These are phyloP conservation scores for Penstemon eatonii DNA, from an alignment of 257 asterid genomes.

Conservation along the genomic window DNA sequence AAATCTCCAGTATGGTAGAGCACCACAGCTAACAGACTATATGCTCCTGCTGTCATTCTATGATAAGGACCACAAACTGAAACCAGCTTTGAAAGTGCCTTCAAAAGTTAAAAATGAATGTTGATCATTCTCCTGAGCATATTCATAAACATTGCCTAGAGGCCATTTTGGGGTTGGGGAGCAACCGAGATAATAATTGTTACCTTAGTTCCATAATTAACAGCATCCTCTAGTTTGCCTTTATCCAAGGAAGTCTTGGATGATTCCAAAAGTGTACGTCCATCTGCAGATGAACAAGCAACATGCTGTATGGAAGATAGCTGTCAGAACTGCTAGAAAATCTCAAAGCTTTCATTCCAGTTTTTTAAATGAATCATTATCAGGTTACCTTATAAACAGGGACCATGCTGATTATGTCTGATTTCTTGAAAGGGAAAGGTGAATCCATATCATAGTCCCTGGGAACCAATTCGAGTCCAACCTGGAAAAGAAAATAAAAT, in stretches of 20 bases:
- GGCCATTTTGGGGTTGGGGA: slow-evolving; percentile 12
- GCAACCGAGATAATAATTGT: neutral
- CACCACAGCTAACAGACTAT: slow-evolving; percentile 82
- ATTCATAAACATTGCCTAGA: neutral
- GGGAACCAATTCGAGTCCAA: slow-evolving; percentile 77
- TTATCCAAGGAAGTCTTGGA: slow-evolving; percentile 80
- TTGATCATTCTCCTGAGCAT: slow-evolving; percentile 18
- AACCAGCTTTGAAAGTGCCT: slow-evolving; percentile 74
- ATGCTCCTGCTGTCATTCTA: slow-evolving; percentile 86
- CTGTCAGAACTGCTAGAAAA: slow-evolving; percentile 33
- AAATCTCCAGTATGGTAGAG: slow-evolving; percentile 86
- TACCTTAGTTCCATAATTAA: slow-evolving; percentile 78
- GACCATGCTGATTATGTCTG: slow-evolving; percentile 71
- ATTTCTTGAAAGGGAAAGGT: slow-evolving; percentile 61
- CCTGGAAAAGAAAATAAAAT: slow-evolving; percentile 42
- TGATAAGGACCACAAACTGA: slow-evolving; percentile 90
- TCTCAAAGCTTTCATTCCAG: slow-evolving; percentile 12
- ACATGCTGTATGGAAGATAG: slow-evolving; percentile 54
- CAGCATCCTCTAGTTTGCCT: slow-evolving; percentile 86
- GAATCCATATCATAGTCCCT: slow-evolving; percentile 80
- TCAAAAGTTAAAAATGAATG: slow-evolving; percentile 32
- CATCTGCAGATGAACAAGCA: slow-evolving; percentile 85
- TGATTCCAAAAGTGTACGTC: slow-evolving; percentile 76
- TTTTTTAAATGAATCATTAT: slow-evolving; percentile 23
- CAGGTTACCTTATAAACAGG: slow-evolving; percentile 65